phyloP scores from a whole-genome alignment of 441 rosid genomes.

The Euphorbia schlechtendalii region DNA sequence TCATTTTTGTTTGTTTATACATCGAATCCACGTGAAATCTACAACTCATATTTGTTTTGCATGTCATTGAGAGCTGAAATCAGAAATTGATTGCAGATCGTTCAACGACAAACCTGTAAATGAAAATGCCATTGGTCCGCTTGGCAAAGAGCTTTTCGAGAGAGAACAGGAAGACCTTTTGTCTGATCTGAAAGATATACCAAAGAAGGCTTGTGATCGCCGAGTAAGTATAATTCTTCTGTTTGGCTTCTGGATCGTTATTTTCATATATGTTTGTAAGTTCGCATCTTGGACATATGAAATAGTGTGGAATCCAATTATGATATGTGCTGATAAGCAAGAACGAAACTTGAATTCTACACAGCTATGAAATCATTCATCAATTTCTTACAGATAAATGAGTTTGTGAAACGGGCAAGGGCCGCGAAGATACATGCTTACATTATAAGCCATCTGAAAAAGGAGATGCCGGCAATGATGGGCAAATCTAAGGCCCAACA shows the following conservation, averaged over 20 bases:
- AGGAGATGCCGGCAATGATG: constrained; percentile 91
- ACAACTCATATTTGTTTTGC: background rate
- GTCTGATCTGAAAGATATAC: constrained; percentile 82
- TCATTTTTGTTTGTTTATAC: background rate
- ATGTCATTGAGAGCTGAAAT: background rate
- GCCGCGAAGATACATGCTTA: constrained; percentile 96
- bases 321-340: background rate
- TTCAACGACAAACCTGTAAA: constrained; percentile 88
- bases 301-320: background rate
- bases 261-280: background rate
- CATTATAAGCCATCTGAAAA: constrained; percentile 81
- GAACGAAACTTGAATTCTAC: too few relatives aligned
- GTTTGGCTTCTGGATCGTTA: background rate
- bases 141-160: constrained; percentile 88
- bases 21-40: background rate
- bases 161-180: constrained; percentile 94
- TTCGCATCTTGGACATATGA: constrained; percentile 4
- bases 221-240: constrained; percentile 47
- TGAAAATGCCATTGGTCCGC: constrained; percentile 65
- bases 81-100: constrained; percentile 44
- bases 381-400: constrained; percentile 57
- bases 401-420: constrained; percentile 92
- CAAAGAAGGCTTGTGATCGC: constrained; percentile 98
- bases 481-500: constrained; percentile 94
- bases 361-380: background rate